phyloP scores from a whole-genome alignment of 371 early-diverging fungal species.

The Sporodiniella umbellata region DNA sequence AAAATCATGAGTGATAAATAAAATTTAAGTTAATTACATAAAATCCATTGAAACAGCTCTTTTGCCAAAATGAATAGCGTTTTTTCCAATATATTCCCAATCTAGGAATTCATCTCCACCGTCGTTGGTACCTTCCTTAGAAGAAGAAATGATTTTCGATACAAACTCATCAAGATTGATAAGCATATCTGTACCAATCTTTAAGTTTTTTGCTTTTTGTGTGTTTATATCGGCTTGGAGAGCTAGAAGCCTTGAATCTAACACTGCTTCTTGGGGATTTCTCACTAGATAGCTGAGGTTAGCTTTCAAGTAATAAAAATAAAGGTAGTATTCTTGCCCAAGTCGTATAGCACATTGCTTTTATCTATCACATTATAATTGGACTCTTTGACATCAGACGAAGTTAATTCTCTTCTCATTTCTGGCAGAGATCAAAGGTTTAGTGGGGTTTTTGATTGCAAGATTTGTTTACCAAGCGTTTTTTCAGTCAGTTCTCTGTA shows the following conservation, averaged over 20 bases:
- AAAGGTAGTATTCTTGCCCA: too few species aligned
- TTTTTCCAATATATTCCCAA: constrained; percentile 65
- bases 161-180: constrained; percentile 77
- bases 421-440: constrained; percentile 14
- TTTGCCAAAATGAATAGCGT: constrained; percentile 51
- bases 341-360: constrained; percentile 55
- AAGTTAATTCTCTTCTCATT: constrained; percentile 48
- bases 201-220: constrained; percentile 74
- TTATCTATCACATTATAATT: constrained; percentile 46
- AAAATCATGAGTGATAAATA: neutral
- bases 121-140: constrained; percentile 33
- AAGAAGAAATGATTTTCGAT: constrained; percentile 50
- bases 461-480: constrained; percentile 41
- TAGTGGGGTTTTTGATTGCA: neutral
- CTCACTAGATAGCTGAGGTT: constrained; percentile 39
- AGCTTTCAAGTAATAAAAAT: neutral
- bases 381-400: constrained; percentile 14
- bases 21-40: constrained; percentile 43
- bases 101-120: constrained; percentile 30
- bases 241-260: constrained; percentile 78
- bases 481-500: constrained; percentile 49
- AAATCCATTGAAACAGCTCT: constrained; percentile 67
- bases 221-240: constrained; percentile 72
- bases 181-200: constrained; percentile 58
- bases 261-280: constrained; percentile 82